Percentiles rank a stretch among this genome's conserved stretches.
These are phyloP conservation scores for Naganishia onofrii DNA, from an alignment of 768 basidiomycete genomes.

Conservation along the genomic window DNA sequence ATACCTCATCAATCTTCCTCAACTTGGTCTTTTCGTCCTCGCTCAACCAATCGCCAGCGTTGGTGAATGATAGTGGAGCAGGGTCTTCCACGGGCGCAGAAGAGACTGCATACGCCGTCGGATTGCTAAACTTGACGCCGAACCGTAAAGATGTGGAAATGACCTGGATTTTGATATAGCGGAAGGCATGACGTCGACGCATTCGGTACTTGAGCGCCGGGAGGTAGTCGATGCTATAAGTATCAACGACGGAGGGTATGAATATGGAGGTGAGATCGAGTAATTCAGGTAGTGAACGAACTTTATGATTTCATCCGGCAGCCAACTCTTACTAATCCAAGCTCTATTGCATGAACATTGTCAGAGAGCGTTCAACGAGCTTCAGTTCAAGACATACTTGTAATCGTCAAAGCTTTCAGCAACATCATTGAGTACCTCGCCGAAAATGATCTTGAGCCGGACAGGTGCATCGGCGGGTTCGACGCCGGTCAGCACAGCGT, in stretches of 20 bases:
- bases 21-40: slow-evolving; percentile 31
- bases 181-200: slow-evolving; percentile 39
- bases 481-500: slow-evolving; percentile 22
- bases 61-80: slow-evolving; percentile 24
- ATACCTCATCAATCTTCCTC: slow-evolving; percentile 35
- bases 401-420: slow-evolving; percentile 44
- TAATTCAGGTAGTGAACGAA: slow-evolving; percentile 16
- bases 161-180: slow-evolving; percentile 41
- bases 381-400: slow-evolving; percentile 22
- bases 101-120: slow-evolving; percentile 31
- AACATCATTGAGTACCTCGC: slow-evolving; percentile 42
- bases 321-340: slow-evolving; percentile 37
- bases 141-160: slow-evolving; percentile 35
- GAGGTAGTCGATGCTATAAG: slow-evolving; percentile 34
- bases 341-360: slow-evolving; percentile 17
- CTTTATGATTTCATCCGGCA: slow-evolving; percentile 41
- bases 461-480: slow-evolving; percentile 29
- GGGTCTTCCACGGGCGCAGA: slow-evolving; percentile 34
- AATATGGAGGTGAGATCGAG: neutral
- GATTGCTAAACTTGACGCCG: slow-evolving; percentile 33
- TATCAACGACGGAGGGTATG: neutral
- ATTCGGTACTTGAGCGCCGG: slow-evolving; percentile 32
- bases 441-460: slow-evolving; percentile 32
- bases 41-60: slow-evolving; percentile 1
- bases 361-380: neutral